Evolutionary conservation across 2,329 filamentous ascomycete genomes (phyloP).

Genomic region (Claviceps capensis): DNA sequence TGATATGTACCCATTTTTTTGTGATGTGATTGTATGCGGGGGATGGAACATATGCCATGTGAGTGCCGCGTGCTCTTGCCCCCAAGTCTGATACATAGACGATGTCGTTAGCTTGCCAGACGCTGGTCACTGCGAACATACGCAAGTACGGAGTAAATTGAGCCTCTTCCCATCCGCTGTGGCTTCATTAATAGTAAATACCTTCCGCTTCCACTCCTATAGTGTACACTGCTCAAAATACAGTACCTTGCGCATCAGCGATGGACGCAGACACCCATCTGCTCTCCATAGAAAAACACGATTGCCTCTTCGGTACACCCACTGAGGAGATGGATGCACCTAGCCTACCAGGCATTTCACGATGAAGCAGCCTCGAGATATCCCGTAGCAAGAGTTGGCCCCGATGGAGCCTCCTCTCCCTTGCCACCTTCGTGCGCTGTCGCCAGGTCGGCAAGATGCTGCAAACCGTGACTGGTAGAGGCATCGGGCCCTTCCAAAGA

Average conservation of each 20-base stretch:
- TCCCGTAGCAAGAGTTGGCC: conserved; percentile 20
- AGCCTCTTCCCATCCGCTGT: neutral
- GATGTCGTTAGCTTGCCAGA: too few species aligned
- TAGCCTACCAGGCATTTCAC: neutral
- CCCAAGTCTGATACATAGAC: too few species aligned
- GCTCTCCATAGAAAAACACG: neutral
- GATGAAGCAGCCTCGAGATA: conserved; percentile 17
- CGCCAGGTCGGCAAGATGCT: conserved; percentile 46
- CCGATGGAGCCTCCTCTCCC: conserved; percentile 18
- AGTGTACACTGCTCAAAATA: neutral
- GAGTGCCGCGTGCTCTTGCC: too few species aligned
- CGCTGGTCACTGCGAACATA: too few species aligned
- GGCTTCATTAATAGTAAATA: neutral
- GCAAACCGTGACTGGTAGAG: conserved; percentile 39
- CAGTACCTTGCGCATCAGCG: neutral
- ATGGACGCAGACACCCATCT: neutral
- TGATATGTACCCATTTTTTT: too few species aligned
- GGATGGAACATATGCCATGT: too few species aligned
- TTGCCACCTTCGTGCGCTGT: conserved; percentile 27
- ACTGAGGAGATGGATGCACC: neutral
- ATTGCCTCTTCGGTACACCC: neutral
- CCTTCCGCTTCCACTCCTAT: neutral
- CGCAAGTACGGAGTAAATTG: too few species aligned
- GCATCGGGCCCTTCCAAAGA: conserved; percentile 18
- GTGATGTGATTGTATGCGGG: too few species aligned